Evolutionary conservation across 139 green algal genomes (phyloP), one percentile per base, ranked within the genome.

Genomic region (Picochlorum sp.): DNA sequence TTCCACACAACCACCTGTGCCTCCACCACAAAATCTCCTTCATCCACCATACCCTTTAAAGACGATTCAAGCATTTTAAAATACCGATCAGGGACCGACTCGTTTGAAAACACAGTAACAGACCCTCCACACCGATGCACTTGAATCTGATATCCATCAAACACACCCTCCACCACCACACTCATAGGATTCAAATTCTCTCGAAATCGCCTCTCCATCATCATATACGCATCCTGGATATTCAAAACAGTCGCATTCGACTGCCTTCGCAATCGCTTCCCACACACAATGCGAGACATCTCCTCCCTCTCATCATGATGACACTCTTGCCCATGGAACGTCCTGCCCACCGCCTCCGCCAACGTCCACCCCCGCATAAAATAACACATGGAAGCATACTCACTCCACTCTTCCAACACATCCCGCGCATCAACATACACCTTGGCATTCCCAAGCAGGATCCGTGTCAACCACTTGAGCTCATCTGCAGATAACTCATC

Each of bases 151-250:
- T 82, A 70, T 2, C 78, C 89, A 58, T 92, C 89, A 65, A 94
- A 83, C 68, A 95, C 95, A 44, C 74, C 78, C 56, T 96, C 89
- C 18, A 83, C 62, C 28, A 91, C 63, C 60, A 93, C 90, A 2
- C 57, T 41, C 34, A 41, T 41, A 9, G 34, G 34, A 41, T 41
- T 41, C 31, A 50, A 10, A 15, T 64, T 31, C 28, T 21, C 34
- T 34, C 71, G 28, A 14, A 26, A 54, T 7, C 34, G 34, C 34
- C 34, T 64, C 9, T 71, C 58, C 69, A 88, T 73, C 16, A 54
- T 24, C 45, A 51, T 52, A 34, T 74, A 74, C 6, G 74, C 73
- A 31, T 68, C 67, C 26, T 77, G 8, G 14, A 41, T 41, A 18
- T 50, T 58, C 54, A 30, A 11, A 14, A 41, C 8, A 41, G 8